Evolutionary conservation across 805 yeast species (phyloP), one percentile per base, ranked within the genome.

Genomic region (Candida stauntonica): DNA sequence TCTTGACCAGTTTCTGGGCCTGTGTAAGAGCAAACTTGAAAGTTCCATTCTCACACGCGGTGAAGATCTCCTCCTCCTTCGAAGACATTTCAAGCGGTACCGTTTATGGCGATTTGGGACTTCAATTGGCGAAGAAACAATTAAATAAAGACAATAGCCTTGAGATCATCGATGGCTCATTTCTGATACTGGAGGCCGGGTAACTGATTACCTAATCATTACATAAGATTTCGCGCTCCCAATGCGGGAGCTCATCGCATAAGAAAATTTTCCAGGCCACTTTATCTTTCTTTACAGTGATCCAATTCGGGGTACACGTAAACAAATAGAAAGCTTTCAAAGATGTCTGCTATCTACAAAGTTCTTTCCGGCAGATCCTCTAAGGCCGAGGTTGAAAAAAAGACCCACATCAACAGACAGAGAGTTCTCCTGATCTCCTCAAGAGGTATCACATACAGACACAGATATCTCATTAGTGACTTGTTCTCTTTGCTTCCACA

Each of bases 401-500:
- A 72, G 51, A 70, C 73, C 47, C 84, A 78, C 60, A 75, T 77
- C 63, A 91, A 91, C 64, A 82, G 85, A 62, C 98, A 91, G 63
- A 74, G 96, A 54, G 86, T 89, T 28, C 69, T 93, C 44, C 72
- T 93, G 42, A 84, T 91, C 54, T 84, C 97, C 4, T 88, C 97
- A 29, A 78, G 99, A 62, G 99, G 99, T 50, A 85, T 91, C 41
- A 88, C 96, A 20, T 87, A 70, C 60, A 82, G 99, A 68, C 98
- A 93, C 60, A 88, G 99, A 58, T 98, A 93, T 64, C 67, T 93
- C 55, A 86, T 93, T 47, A 74, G 76, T 50, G 98, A 93, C 65
- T 67, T 93, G 46, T 67, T 78, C 49, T 64, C 77, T 17, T 68
- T 93, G 60, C 66, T 93, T 60, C 99, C 99, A 40, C 99, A 93